Conservation (phyloP, 306 rosid genomes). For the Quercus bicolor region DNA sequence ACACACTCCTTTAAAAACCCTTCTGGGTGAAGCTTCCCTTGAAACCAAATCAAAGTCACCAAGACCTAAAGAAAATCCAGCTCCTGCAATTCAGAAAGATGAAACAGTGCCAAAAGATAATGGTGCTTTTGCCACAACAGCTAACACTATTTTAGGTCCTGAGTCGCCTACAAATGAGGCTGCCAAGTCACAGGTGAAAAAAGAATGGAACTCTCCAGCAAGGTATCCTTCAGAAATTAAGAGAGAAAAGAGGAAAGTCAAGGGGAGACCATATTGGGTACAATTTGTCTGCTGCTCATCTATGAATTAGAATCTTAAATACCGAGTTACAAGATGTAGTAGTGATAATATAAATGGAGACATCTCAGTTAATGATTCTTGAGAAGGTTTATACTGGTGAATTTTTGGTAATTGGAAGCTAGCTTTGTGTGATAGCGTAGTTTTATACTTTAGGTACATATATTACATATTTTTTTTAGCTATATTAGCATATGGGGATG, state of each 20-base stretch:
- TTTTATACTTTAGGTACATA: not conserved
- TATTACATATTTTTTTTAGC: not conserved
- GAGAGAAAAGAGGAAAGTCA: slow-evolving; percentile 69
- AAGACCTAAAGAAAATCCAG: slow-evolving; percentile 33
- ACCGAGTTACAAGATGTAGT: slow-evolving; percentile 5
- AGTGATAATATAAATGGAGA: not conserved
- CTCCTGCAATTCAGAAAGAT: slow-evolving; percentile 28
- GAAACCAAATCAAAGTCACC: slow-evolving; percentile 53
- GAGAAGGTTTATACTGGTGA: not conserved
- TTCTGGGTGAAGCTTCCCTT: slow-evolving; percentile 65
- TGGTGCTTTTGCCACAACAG: slow-evolving; percentile 39
- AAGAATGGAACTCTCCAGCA: slow-evolving; percentile 90
- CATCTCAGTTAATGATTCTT: not conserved
- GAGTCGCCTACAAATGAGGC: slow-evolving; percentile 42
- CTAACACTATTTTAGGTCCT: slow-evolving; percentile 47
- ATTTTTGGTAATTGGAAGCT: not conserved
- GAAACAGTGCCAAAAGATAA: slow-evolving; percentile 25
- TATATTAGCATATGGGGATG: not conserved
- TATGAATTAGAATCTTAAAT: slow-evolving; percentile 44
- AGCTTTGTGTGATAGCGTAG: not conserved
- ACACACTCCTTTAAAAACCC: slow-evolving; percentile 78
- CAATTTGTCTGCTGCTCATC: slow-evolving; percentile 83
- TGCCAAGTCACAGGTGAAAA: slow-evolving; percentile 36
- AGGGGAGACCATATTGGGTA: slow-evolving; percentile 77
- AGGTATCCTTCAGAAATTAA: slow-evolving; percentile 64